phyloP scores from a whole-genome alignment of 2,329 filamentous ascomycete genomes.

The Neospermospora avenae region DNA sequence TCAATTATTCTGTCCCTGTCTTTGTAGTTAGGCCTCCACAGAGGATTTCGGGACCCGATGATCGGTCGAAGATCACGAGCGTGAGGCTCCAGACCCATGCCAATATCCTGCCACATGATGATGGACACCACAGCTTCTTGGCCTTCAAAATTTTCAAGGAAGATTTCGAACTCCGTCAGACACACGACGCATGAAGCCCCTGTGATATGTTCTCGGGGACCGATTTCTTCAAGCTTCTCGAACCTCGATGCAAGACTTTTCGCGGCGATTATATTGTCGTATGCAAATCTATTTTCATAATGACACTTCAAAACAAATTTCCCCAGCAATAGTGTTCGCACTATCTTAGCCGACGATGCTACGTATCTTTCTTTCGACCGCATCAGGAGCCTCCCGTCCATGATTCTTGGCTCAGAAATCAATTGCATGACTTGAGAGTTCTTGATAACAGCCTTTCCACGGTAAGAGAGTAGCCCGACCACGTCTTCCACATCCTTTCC shows the following conservation, averaged over 20 bases:
- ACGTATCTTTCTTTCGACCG: constrained; percentile 9
- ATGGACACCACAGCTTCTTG: constrained; percentile 7
- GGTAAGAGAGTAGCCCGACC: constrained; percentile 13
- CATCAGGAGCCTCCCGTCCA: constrained; percentile 14
- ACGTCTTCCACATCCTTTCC: constrained; percentile 3
- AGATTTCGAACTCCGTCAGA: constrained; percentile 10
- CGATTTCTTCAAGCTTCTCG: background rate
- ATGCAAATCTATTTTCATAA: background rate
- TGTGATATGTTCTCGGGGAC: constrained; percentile 4
- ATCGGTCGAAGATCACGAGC: constrained; percentile 3
- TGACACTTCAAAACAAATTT: background rate
- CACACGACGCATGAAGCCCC: constrained; percentile 6
- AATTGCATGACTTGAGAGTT: constrained; percentile 12
- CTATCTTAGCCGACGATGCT: background rate
- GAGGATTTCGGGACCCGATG: background rate
- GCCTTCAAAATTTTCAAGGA: constrained; percentile 6
- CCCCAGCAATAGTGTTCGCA: background rate
- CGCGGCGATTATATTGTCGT: background rate
- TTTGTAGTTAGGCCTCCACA: background rate
- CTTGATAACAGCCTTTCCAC: constrained; percentile 6
- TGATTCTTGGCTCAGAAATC: constrained; percentile 15
- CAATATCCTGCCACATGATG: constrained; percentile 17
- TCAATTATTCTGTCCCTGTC: background rate
- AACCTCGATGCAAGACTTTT: background rate
- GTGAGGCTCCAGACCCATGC: constrained; percentile 11